Evolutionary conservation across 331 rosid genomes (phyloP), one percentile per base, ranked within the genome.

Genomic region (Spiraea crenata): DNA sequence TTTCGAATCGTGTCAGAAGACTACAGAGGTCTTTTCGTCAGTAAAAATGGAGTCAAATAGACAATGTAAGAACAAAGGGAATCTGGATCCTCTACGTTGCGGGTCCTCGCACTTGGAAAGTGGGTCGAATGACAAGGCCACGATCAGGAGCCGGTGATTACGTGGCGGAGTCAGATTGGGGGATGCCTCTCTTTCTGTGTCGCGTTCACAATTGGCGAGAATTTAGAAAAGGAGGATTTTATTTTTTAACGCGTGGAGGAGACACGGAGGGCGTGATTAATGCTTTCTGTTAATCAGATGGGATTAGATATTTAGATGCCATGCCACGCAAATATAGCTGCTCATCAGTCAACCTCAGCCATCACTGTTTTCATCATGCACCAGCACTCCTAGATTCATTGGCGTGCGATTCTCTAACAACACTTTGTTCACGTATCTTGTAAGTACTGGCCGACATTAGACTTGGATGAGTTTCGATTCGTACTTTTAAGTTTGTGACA

Each of bases 1-100:
- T 69, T 59, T 61, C 52, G 72, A 67, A 67, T 66, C 75, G 63
- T 46, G 63, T 60, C 39, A 41, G 55, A 44, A 31, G 39, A 55
- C 2, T 2, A 25, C 31, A 25, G 31, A 25, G 31, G 31, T 16
- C 57, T 69, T 70, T 19, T 25, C 70, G 78, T 72, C 55, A 59
- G 74, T 66, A 2, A 54, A 45, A 71, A 56, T 25, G 2, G 31
- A 25, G 31, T 25, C 31, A 25, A 25, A 25, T 63, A 4, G 69
- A 17, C 20, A 20, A 12, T 6, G 72, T 39, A 51, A 51, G 62
- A 38, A 51, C 62, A 0, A 25, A 19, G 50, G 39, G 50, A 11
- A 39, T 17, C 9, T 4, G 20, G 5, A 19, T 68, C 62, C 48
- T 19, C 37, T 50, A 11, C 2, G 3, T 40, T 19, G 13, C 16